Evolutionary conservation across 2,329 filamentous ascomycete species (phyloP), one percentile per base, ranked within the genome.

Genomic region (Fusarium torulosum): DNA sequence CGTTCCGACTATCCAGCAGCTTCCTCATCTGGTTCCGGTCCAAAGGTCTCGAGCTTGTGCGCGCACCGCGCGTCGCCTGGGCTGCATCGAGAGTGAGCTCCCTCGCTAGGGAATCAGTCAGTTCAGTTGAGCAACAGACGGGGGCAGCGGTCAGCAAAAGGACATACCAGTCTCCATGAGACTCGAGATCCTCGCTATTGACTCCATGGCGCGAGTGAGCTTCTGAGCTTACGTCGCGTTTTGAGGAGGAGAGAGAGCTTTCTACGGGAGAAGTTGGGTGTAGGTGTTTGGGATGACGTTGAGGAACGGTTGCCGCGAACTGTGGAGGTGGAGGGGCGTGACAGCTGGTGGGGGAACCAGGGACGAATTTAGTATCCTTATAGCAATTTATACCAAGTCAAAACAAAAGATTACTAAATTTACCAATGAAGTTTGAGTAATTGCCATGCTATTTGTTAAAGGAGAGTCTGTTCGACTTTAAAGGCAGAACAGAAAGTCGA

Each of bases 51-150:
- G 87, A 84, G 35, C 88, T 83, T 71, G 85, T 84, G 62, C 88
- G 84, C 63, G 85, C 84, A 76, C 83, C 86, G 75, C 93, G 88
- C 72, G 94, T 94, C 73, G 94, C 93, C 79, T 94, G 93, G 74
- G 96, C 95, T 71, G 96, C 96, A 86, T 99, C 96, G 81, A 99
- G 89, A 58, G 96, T 99, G 77, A 99, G 90, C 81, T 98, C 96
- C 80, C 96, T 91, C 77, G 96, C 96, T 97, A 81, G 43, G 38
- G 53, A 51, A 63, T 59, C 50, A 59, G 69, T 74, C 60, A 74
- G 72, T 63, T 62, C 38, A 54, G 46, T 21, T 10, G 35, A 37
- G 35, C 35, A 40, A 20, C 10, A 49, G 17, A 51, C 55, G 62
- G 49, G 51, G 11, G 59, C 43, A 29, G 59, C 43, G 53, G 57